Conservation (phyloP, 306 rosid genomes). For the Canavalia ensiformis region DNA sequence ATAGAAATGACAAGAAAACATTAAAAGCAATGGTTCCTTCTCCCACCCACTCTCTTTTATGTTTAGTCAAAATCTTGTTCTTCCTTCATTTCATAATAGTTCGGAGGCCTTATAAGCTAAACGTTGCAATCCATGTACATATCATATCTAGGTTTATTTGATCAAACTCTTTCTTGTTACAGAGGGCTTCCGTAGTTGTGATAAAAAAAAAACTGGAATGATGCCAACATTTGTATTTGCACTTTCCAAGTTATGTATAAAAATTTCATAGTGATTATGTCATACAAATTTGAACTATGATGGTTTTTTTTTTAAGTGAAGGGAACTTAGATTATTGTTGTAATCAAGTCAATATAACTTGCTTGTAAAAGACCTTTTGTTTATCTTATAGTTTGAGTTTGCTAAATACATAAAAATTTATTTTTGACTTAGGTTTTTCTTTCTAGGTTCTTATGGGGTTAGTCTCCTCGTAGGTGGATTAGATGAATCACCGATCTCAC, state of each 20-base stretch:
- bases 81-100: too few species aligned
- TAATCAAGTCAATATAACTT: conserved; percentile 13
- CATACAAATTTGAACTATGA: conserved; percentile 10
- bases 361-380: conserved; percentile 11
- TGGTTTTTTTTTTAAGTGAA: neutral
- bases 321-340: neutral
- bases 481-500: conserved; percentile 95
- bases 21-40: too few species aligned
- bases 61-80: too few species aligned
- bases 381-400: conserved; percentile 9
- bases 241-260: neutral
- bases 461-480: conserved; percentile 91
- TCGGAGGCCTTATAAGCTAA: too few species aligned
- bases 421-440: neutral
- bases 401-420: neutral
- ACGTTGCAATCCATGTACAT: too few species aligned
- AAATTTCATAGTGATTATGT: conserved; percentile 7
- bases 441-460: conserved; percentile 74
- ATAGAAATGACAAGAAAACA: too few species aligned
- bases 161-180: too few species aligned
- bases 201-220: neutral
- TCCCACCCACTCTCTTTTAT: too few species aligned
- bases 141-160: too few species aligned
- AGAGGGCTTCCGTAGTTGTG: too few species aligned
- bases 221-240: neutral